Evolutionary conservation across 306 rosid genomes (phyloP), one percentile per base, ranked within the genome.

Genomic region (Cicer cuneatum): DNA sequence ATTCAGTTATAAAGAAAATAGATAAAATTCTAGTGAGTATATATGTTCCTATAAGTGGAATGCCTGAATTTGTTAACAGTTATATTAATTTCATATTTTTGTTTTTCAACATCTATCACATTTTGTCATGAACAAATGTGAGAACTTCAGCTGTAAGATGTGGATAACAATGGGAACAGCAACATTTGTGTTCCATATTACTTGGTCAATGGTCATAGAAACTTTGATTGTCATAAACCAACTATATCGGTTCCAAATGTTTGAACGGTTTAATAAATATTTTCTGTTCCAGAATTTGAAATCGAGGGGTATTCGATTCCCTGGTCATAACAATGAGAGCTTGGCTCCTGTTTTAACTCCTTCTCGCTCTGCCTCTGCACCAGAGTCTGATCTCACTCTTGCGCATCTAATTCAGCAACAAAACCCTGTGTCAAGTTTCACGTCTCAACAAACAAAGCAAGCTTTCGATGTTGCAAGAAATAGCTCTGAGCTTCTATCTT

Each of bases 381-480:
- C 69, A 1, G 96, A 86, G 71, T 39, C 66, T 1, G 84, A 85
- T 68, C 78, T 67, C 78, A 77, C 24, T 81, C 78, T 77, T 56
- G 14, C 72, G 3, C 85, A 74, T 75, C 85, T 75, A 69, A 59
- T 71, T 80, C 87, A 86, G 7, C 85, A 84, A 3, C 73, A 29
- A 46, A 40, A 69, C 75, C 90, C 81, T 21, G 64, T 76, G 57
- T 84, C 62, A 43, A 72, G 82, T 83, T 84, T 86, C 66, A 87
- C 93, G 0, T 71, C 86, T 73, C 85, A 88, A 78, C 97, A 88
- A 78, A 78, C 81, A 53, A 89, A 83, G 87, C 96, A 93, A 80
- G 89, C 89, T 72, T 91, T 93, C 73, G 90, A 87, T 67, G 96
- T 93, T 53, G 92, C 98, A 68, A 93, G 89, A 80, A 93, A 93